A percentile compares a stretch with the other conserved stretches of the same genome.
Conservation (phyloP, 2,329 filamentous ascomycete species). For the Botrytis galanthina region DNA sequence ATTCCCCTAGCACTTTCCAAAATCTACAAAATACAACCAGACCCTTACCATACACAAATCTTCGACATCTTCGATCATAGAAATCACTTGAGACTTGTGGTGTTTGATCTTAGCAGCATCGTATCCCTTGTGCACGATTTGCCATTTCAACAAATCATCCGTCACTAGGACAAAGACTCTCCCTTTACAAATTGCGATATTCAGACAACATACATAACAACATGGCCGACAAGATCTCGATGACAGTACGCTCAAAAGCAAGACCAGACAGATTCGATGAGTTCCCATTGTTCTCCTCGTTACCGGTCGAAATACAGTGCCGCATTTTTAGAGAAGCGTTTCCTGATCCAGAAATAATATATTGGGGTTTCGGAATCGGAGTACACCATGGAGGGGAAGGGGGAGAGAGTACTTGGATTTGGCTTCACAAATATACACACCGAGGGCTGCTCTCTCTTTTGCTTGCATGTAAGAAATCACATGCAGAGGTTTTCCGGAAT, state of each 20-base stretch:
- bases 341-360: background rate
- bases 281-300: background rate
- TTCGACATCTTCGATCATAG: background rate
- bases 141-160: background rate
- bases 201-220: accelerated
- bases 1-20: too few species aligned
- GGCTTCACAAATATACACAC: accelerated
- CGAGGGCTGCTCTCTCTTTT: background rate
- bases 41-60: background rate
- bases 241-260: too few species aligned
- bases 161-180: background rate
- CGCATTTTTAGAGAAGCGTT: background rate
- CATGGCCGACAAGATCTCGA: background rate
- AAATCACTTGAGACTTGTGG: background rate
- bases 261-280: accelerated
- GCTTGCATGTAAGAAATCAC: background rate
- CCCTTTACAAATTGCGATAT: background rate
- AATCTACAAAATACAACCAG: too few species aligned
- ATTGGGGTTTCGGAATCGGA: background rate
- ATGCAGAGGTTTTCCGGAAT: background rate
- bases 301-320: background rate
- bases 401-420: accelerated
- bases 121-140: background rate
- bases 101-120: background rate
- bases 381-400: accelerated